Evolutionary conservation across 495 filamentous ascomycete species (phyloP).

Genomic region (Penicillium pancosmium): DNA sequence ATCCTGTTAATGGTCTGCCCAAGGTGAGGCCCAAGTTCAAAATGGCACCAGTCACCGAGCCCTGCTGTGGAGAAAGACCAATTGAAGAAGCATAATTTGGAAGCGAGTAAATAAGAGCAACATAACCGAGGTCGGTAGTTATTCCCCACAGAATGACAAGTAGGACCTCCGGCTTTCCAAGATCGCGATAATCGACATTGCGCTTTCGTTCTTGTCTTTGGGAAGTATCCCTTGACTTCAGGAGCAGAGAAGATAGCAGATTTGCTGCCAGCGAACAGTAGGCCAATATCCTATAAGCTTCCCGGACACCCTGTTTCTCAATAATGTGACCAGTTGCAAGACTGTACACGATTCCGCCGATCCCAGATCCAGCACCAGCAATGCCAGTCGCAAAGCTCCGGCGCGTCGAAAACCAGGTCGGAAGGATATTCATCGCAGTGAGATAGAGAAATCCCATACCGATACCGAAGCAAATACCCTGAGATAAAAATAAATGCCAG

Average conservation of each 20-base stretch:
- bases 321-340: slow-evolving; percentile 36
- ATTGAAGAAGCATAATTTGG: slow-evolving; percentile 67
- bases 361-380: slow-evolving; percentile 49
- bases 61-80: slow-evolving; percentile 64
- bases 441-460: slow-evolving; percentile 57
- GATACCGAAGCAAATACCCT: slow-evolving; percentile 52
- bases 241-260: slow-evolving; percentile 55
- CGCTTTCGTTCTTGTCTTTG: slow-evolving; percentile 53
- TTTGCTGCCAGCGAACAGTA: slow-evolving; percentile 63
- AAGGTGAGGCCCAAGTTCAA: slow-evolving; percentile 67
- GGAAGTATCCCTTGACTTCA: slow-evolving; percentile 65
- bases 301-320: slow-evolving; percentile 51
- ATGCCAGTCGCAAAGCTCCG: slow-evolving; percentile 55
- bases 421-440: slow-evolving; percentile 44
- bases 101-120: slow-evolving; percentile 72
- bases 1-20: slow-evolving; percentile 69
- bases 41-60: slow-evolving; percentile 65
- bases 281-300: slow-evolving; percentile 72
- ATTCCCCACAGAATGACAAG: slow-evolving; percentile 65
- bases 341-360: slow-evolving; percentile 54
- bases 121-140: slow-evolving; percentile 69
- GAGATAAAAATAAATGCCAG: slow-evolving; percentile 56
- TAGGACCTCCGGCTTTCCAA: slow-evolving; percentile 57
- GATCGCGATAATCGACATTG: slow-evolving; percentile 58
- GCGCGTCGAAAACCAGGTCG: slow-evolving; percentile 55